Conservation (phyloP, 805 yeast species). For the Danielozyma ontarioensis region DNA sequence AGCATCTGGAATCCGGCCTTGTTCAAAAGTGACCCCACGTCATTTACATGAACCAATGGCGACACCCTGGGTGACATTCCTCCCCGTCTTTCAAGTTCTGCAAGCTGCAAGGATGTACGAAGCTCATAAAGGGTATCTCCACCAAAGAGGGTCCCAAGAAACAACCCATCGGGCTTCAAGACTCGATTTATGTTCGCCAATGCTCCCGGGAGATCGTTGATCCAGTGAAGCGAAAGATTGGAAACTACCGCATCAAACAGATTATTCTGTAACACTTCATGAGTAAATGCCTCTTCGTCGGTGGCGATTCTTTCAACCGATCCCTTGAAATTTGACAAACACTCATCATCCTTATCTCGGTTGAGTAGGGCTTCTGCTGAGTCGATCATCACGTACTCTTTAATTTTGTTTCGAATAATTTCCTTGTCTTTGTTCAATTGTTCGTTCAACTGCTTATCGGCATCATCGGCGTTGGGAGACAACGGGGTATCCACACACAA, state of each 20-base stretch:
- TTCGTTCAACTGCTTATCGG: slow-evolving; percentile 28
- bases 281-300: slow-evolving; percentile 63
- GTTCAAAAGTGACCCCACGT: slow-evolving; percentile 67
- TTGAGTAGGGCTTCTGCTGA: slow-evolving; percentile 48
- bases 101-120: slow-evolving; percentile 73
- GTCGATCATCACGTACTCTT: slow-evolving; percentile 62
- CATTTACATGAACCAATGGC: slow-evolving; percentile 74
- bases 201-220: slow-evolving; percentile 72
- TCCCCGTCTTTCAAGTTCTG: slow-evolving; percentile 74
- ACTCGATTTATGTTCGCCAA: slow-evolving; percentile 51
- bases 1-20: slow-evolving; percentile 74
- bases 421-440: slow-evolving; percentile 49
- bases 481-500: slow-evolving; percentile 25
- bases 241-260: slow-evolving; percentile 68
- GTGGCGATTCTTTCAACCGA: slow-evolving; percentile 47
- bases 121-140: slow-evolving; percentile 84
- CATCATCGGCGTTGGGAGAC: slow-evolving; percentile 18
- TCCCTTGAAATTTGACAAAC: slow-evolving; percentile 39
- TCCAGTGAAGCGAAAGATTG: slow-evolving; percentile 77
- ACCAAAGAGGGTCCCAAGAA: slow-evolving; percentile 76
- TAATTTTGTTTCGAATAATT: slow-evolving; percentile 47
- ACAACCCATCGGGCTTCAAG: slow-evolving; percentile 74
- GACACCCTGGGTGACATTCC: slow-evolving; percentile 78
- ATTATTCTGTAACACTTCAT: slow-evolving; percentile 32
- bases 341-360: slow-evolving; percentile 41